phyloP scores from a whole-genome alignment of 2,329 filamentous ascomycete species.

The Aspergillus fumigatus region DNA sequence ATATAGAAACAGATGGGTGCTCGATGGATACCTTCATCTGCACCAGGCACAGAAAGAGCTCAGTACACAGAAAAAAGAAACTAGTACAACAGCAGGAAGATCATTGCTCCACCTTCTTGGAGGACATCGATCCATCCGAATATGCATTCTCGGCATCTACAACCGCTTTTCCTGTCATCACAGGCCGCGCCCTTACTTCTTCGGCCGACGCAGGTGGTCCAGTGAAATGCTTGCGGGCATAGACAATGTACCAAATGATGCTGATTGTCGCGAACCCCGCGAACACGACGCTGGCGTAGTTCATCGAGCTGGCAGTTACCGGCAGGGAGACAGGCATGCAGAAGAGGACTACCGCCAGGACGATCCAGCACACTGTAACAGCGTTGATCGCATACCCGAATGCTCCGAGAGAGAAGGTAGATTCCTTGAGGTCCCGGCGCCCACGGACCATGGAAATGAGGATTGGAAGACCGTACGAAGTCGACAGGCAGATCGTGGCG shows the following conservation, averaged over 20 bases:
- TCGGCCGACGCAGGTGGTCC: slow-evolving; percentile 46
- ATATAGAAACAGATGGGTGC: slow-evolving; percentile 4
- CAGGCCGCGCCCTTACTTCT: slow-evolving; percentile 22
- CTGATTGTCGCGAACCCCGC: slow-evolving; percentile 58
- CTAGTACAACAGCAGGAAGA: not conserved
- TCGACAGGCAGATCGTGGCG: slow-evolving; percentile 71
- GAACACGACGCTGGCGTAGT: slow-evolving; percentile 64
- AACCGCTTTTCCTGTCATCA: slow-evolving; percentile 29
- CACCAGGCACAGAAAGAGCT: not conserved
- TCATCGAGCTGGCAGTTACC: slow-evolving; percentile 56
- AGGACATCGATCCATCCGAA: slow-evolving; percentile 5
- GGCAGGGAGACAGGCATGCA: slow-evolving; percentile 66
- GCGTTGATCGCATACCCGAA: slow-evolving; percentile 67
- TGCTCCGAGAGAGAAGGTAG: slow-evolving; percentile 63
- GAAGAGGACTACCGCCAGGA: slow-evolving; percentile 66
- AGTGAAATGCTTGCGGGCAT: slow-evolving; percentile 60
- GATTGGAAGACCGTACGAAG: slow-evolving; percentile 72
- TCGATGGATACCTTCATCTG: not conserved
- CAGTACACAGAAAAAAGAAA: not conserved
- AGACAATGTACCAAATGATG: slow-evolving; percentile 58
- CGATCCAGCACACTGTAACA: slow-evolving; percentile 66
- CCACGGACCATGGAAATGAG: slow-evolving; percentile 64
- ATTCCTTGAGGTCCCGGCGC: slow-evolving; percentile 61
- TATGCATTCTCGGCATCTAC: slow-evolving; percentile 29
- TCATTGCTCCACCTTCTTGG: slow-evolving; percentile 13